Evolutionary conservation across 2,329 filamentous ascomycete species (phyloP).

Genomic region (Corniculantispora saksenae): DNA sequence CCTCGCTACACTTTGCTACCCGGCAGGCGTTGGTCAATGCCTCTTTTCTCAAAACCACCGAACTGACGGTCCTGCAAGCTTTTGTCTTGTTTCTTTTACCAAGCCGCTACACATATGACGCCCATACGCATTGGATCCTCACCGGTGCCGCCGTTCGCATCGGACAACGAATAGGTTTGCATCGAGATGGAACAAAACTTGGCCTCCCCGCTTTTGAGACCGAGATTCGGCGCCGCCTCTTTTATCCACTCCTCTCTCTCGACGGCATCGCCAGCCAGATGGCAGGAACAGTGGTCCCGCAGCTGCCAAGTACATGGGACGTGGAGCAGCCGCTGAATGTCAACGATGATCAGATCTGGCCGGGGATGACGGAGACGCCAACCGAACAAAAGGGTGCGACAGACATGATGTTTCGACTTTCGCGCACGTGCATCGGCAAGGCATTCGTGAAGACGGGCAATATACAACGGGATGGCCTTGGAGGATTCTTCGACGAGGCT

Average conservation of each 20-base stretch:
- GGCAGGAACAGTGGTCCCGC: constrained; percentile 56
- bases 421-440: constrained; percentile 41
- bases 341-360: constrained; percentile 59
- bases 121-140: constrained; percentile 60
- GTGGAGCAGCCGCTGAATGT: constrained; percentile 58
- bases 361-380: constrained; percentile 51
- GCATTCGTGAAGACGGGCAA: constrained; percentile 31
- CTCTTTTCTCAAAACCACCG: constrained; percentile 51
- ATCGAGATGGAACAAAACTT: constrained; percentile 59
- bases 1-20: constrained; percentile 42
- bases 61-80: constrained; percentile 55
- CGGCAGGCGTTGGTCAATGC: constrained; percentile 52
- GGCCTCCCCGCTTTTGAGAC: constrained; percentile 63
- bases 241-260: constrained; percentile 64
- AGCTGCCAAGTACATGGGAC: constrained; percentile 53
- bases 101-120: constrained; percentile 45
- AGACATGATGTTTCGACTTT: constrained; percentile 57
- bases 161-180: constrained; percentile 67
- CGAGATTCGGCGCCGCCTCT: constrained; percentile 67
- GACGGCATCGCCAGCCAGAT: constrained; percentile 58
- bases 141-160: constrained; percentile 63
- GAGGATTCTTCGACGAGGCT: constrained; percentile 23
- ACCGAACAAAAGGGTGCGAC: constrained; percentile 56
- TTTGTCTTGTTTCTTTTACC: constrained; percentile 48
- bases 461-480: constrained; percentile 9